A percentile compares a stretch with the other conserved stretches of the same genome.
These are phyloP conservation scores for Nothopassalora personata DNA, from an alignment of 2,329 filamentous ascomycete genomes.

Conservation along the genomic window DNA sequence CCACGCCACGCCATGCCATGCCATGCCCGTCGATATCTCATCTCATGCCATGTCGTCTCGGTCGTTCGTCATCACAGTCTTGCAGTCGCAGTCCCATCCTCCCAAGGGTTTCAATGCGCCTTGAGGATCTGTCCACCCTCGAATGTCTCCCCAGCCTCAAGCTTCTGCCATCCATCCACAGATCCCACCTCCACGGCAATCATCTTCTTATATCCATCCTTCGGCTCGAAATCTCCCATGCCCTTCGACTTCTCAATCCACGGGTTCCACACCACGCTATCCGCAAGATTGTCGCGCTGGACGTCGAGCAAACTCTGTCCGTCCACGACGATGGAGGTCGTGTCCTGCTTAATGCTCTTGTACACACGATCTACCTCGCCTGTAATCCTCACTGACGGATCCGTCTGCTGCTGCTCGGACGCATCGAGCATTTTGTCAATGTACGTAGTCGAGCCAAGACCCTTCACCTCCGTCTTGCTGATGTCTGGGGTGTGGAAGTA, in stretches of 20 bases:
- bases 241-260: constrained; percentile 78
- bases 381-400: constrained; percentile 61
- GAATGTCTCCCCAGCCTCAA: constrained; percentile 67
- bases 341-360: constrained; percentile 57
- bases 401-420: constrained; percentile 59
- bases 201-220: constrained; percentile 89
- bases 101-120: constrained; percentile 17
- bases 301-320: constrained; percentile 65
- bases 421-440: constrained; percentile 72
- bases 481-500: constrained; percentile 81
- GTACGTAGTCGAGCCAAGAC: constrained; percentile 72
- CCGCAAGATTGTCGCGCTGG: constrained; percentile 74
- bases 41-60: not conserved
- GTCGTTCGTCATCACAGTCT: constrained; percentile 1
- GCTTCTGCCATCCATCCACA: constrained; percentile 67
- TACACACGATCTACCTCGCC: constrained; percentile 87
- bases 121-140: constrained; percentile 57
- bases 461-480: constrained; percentile 62
- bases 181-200: constrained; percentile 88
- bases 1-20: not conserved
- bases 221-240: constrained; percentile 82
- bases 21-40: not conserved
- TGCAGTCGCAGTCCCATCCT: too few relatives aligned
- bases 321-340: constrained; percentile 58
- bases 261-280: constrained; percentile 96